Evolutionary conservation across 441 rosid genomes (phyloP).

Genomic region (Sinapis alba): DNA sequence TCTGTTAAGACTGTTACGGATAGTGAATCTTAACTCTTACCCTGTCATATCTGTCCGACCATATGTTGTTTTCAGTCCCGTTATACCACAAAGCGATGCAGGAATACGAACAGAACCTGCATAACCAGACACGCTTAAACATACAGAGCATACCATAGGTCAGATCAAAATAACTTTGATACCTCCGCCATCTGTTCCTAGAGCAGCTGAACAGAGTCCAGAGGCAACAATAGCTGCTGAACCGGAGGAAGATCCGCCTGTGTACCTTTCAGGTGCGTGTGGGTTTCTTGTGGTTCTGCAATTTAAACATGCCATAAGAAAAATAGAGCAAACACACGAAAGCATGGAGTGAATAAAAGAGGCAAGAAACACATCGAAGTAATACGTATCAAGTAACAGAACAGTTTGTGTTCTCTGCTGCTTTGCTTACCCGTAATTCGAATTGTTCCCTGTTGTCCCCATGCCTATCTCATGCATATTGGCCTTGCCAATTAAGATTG

Average conservation of each 20-base stretch:
- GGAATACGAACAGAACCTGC: constrained; percentile 91
- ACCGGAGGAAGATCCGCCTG: constrained; percentile 97
- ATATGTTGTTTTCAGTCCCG: constrained; percentile 85
- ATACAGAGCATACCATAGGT: constrained; percentile 19
- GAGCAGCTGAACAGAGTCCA: constrained; percentile 88
- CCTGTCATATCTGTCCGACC: constrained; percentile 81
- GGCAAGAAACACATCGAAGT: neutral
- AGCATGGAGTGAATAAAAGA: neutral
- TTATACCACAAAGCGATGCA: constrained; percentile 84
- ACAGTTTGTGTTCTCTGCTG: constrained; percentile 15
- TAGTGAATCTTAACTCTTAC: constrained; percentile 44
- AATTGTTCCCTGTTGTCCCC: constrained; percentile 92
- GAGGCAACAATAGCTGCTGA: constrained; percentile 91
- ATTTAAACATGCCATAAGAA: constrained; percentile 18
- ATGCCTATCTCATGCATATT: constrained; percentile 93
- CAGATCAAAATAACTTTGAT: constrained; percentile 27
- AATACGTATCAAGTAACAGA: constrained; percentile 12
- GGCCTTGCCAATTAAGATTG: constrained; percentile 86
- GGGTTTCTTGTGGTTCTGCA: constrained; percentile 91
- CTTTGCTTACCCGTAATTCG: constrained; percentile 76
- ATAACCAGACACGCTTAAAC: constrained; percentile 29
- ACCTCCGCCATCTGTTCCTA: constrained; percentile 99
- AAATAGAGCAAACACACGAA: constrained; percentile 11
- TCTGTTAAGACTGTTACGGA: neutral
- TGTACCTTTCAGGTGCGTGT: constrained; percentile 75